Evolutionary conservation across 2,329 filamentous ascomycete genomes (phyloP).

Genomic region (Claviceps quebecensis): DNA sequence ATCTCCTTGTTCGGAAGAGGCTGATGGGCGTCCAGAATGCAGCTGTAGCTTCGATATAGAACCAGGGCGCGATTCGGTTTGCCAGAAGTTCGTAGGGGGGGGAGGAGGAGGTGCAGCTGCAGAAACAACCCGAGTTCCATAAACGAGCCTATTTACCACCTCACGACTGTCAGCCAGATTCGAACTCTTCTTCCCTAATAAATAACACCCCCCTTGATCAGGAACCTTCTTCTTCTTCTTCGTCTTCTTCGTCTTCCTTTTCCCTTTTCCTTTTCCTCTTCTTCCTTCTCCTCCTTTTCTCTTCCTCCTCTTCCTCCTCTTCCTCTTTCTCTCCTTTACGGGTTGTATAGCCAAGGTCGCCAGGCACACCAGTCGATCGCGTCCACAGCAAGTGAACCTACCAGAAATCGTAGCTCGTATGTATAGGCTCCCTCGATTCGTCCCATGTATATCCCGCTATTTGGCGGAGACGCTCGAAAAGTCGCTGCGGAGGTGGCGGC

Average conservation of each 20-base stretch:
- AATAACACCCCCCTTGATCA: background rate
- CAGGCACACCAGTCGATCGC: background rate
- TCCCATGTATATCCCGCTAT: slow-evolving; percentile 68
- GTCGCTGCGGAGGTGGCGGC: slow-evolving; percentile 50
- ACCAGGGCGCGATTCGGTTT: slow-evolving; percentile 30
- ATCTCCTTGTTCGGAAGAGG: slow-evolving; percentile 23
- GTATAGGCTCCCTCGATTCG: slow-evolving; percentile 42
- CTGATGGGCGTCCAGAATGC: slow-evolving; percentile 28
- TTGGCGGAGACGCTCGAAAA: slow-evolving; percentile 60
- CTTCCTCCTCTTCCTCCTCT: background rate
- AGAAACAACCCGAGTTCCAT: slow-evolving; percentile 45
- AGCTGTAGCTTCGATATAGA: slow-evolving; percentile 27
- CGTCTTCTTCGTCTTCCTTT: background rate
- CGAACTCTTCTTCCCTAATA: background rate
- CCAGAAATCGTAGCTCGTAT: slow-evolving; percentile 82
- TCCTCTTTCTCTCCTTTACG: background rate
- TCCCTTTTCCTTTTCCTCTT: background rate
- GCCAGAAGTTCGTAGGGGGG: slow-evolving; percentile 31
- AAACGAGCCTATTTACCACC: slow-evolving; percentile 41
- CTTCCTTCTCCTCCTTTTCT: background rate
- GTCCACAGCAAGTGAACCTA: slow-evolving; percentile 18
- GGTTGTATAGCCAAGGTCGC: background rate
- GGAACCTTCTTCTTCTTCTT: background rate
- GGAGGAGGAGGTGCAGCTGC: slow-evolving; percentile 31
- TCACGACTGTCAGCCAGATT: slow-evolving; percentile 1